These are phyloP conservation scores for Zoysia pacifica DNA, from an alignment of 176 grass and related monocot genomes.

Conservation along the genomic window DNA sequence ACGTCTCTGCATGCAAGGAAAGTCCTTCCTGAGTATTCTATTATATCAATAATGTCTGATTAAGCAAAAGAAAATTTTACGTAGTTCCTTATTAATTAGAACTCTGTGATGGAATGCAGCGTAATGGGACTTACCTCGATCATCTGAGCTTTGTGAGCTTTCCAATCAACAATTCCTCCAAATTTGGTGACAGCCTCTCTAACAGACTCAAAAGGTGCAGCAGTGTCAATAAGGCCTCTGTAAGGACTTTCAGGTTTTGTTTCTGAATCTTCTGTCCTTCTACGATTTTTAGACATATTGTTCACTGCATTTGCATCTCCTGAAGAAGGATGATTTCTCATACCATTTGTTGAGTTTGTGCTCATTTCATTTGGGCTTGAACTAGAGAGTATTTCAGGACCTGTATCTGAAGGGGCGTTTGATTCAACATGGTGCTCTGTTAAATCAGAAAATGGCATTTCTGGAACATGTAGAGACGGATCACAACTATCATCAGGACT, in stretches of 20 bases:
- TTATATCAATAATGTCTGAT: conserved; percentile 16
- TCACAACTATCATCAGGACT: conserved; percentile 15
- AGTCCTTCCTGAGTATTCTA: conserved; percentile 15
- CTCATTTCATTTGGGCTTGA: conserved; percentile 24
- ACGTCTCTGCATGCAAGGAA: conserved; percentile 56
- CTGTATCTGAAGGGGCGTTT: background rate
- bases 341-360: conserved; percentile 24
- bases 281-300: conserved; percentile 36
- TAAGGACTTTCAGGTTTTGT: conserved; percentile 51
- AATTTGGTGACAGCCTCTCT: conserved; percentile 88
- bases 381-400: conserved; percentile 11
- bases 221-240: conserved; percentile 70
- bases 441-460: conserved; percentile 25
- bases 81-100: background rate
- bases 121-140: conserved; percentile 70
- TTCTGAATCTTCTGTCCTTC: conserved; percentile 49
- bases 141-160: conserved; percentile 83
- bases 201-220: conserved; percentile 92
- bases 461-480: conserved; percentile 24
- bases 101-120: conserved; percentile 7
- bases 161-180: conserved; percentile 97
- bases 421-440: conserved; percentile 19
- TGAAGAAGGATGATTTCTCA: conserved; percentile 35
- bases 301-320: conserved; percentile 24
- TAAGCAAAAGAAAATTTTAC: background rate